Percentiles rank a stretch among this genome's conserved stretches.
Evolutionary conservation across 495 filamentous ascomycete genomes (phyloP).

Genomic region (Penicillium riverlandense): DNA sequence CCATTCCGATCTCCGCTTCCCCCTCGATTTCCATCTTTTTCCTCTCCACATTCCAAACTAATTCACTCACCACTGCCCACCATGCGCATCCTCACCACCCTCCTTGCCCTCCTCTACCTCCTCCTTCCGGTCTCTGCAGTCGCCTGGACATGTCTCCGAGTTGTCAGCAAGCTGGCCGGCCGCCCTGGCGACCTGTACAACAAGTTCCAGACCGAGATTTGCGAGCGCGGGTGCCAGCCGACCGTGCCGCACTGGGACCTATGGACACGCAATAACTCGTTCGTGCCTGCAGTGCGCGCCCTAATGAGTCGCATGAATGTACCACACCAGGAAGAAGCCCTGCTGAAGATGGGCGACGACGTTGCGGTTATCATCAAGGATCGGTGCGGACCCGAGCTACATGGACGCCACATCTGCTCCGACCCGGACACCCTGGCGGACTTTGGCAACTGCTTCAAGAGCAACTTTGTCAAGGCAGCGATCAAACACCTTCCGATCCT

Average conservation of each 20-base stretch:
- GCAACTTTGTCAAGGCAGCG: conserved; percentile 28
- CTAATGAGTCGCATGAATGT: conserved; percentile 28
- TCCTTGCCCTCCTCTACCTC: conserved; percentile 15
- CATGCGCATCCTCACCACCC: conserved; percentile 13
- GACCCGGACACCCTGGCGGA: conserved; percentile 27
- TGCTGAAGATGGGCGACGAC: conserved; percentile 35
- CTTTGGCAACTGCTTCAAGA: conserved; percentile 40
- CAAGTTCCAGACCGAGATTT: conserved; percentile 36
- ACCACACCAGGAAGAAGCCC: conserved; percentile 25
- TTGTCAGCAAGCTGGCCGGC: conserved; percentile 29
- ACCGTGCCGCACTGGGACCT: conserved; percentile 39
- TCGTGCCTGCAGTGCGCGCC: conserved; percentile 33
- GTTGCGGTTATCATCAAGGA: conserved; percentile 33
- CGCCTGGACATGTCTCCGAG: conserved; percentile 31
- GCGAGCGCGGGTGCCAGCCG: conserved; percentile 33
- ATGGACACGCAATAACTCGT: conserved; percentile 39
- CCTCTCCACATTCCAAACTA: neutral
- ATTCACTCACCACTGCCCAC: neutral
- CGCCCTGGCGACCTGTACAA: conserved; percentile 28
- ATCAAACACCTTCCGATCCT: conserved; percentile 25
- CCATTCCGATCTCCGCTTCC: neutral
- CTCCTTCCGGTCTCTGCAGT: conserved; percentile 19
- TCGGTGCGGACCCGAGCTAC: conserved; percentile 25
- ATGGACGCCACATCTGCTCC: conserved; percentile 32
- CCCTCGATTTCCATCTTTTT: neutral